Evolutionary conservation across 2,329 filamentous ascomycete genomes (phyloP).

Genomic region (Fusarium burgessii): DNA sequence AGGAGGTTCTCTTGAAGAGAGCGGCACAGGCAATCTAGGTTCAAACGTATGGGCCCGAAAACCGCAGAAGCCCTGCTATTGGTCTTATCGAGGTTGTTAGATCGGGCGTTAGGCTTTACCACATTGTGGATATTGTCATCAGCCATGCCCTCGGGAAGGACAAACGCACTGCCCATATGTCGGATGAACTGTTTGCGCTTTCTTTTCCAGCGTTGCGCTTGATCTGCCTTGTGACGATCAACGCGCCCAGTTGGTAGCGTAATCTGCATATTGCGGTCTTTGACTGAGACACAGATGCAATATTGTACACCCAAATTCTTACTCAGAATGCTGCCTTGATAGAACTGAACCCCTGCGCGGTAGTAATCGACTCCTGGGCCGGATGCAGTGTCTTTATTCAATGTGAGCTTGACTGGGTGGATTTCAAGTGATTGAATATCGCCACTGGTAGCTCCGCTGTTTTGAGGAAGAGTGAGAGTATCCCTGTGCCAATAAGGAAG

Average conservation of each 20-base stretch:
- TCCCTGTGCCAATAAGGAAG: constrained; percentile 56
- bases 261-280: constrained; percentile 43
- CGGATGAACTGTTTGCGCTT: constrained; percentile 47
- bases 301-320: constrained; percentile 59
- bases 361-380: constrained; percentile 50
- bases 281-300: constrained; percentile 50
- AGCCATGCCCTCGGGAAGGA: constrained; percentile 53
- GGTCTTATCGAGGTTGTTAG: background rate
- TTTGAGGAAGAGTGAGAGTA: constrained; percentile 45
- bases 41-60: constrained; percentile 40
- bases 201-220: constrained; percentile 46
- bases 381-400: constrained; percentile 3
- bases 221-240: constrained; percentile 43
- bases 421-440: constrained; percentile 48
- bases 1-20: constrained; percentile 38
- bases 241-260: constrained; percentile 46
- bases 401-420: constrained; percentile 43
- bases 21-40: constrained; percentile 41
- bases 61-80: constrained; percentile 1
- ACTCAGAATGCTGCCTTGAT: constrained; percentile 59
- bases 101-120: constrained; percentile 21
- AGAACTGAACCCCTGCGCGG: constrained; percentile 56
- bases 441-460: background rate
- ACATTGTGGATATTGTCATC: constrained; percentile 44
- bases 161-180: constrained; percentile 50